Conservation (phyloP, 202 grass and related monocot species). For the Carex sylvatica region DNA sequence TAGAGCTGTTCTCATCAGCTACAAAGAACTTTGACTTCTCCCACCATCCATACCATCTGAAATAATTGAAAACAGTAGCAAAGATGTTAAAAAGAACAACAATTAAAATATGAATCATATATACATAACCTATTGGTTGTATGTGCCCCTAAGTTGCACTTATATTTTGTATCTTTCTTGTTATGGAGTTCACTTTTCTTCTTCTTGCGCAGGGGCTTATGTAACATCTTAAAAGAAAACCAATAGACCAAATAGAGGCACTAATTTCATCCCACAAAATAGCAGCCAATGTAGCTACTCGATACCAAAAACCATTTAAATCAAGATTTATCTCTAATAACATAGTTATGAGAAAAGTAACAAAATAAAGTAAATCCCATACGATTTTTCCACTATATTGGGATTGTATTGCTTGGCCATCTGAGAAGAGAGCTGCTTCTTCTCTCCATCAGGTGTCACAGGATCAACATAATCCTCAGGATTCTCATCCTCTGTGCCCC, state of each 20-base stretch:
- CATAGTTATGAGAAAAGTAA: background rate
- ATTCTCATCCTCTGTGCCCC: constrained; percentile 66
- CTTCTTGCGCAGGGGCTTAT: background rate
- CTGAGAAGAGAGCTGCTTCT: constrained; percentile 72
- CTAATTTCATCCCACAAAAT: background rate
- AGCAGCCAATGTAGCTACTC: background rate
- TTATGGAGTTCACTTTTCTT: background rate
- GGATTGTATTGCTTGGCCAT: constrained; percentile 93
- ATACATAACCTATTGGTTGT: background rate
- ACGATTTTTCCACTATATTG: constrained; percentile 46
- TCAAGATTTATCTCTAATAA: background rate
- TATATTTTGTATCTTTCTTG: background rate
- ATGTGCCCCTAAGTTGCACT: background rate
- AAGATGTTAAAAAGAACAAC: background rate
- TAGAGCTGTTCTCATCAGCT: constrained; percentile 77
- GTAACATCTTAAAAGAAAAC: background rate
- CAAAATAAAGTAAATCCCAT: constrained; percentile 1
- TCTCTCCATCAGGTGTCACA: constrained; percentile 51
- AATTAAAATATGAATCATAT: background rate
- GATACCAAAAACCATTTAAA: background rate
- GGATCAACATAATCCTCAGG: constrained; percentile 81
- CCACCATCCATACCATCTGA: constrained; percentile 95
- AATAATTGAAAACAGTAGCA: background rate
- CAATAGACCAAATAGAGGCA: background rate
- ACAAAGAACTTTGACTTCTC: constrained; percentile 63